Evolutionary conservation across 2,329 filamentous ascomycete genomes (phyloP).

Genomic region (Sarocladium oryzae): DNA sequence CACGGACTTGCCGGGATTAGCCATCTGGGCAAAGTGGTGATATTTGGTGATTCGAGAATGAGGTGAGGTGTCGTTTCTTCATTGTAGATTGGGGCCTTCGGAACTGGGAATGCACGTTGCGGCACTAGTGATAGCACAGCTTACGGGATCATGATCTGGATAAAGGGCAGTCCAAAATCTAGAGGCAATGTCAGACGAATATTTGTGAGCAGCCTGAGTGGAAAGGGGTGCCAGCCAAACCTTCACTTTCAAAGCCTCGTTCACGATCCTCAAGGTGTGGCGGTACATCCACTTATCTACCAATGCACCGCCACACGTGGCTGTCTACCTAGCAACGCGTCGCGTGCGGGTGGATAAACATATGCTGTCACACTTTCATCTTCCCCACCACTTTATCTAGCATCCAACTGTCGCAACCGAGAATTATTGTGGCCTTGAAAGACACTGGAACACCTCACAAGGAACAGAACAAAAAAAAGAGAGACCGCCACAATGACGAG

Average conservation of each 20-base stretch:
- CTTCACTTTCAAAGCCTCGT: neutral
- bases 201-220: too few relatives aligned
- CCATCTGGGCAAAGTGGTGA: conserved; percentile 28
- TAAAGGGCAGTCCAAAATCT: too few relatives aligned
- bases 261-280: conserved; percentile 13
- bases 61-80: conserved; percentile 23
- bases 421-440: too few relatives aligned
- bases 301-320: conserved; percentile 18
- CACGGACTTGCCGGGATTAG: conserved; percentile 25
- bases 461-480: too few relatives aligned
- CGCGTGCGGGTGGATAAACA: neutral
- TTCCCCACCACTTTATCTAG: neutral
- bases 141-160: too few relatives aligned
- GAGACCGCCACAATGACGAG: conserved; percentile 1
- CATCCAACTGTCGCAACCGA: neutral
- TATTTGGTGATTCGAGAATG: conserved; percentile 21
- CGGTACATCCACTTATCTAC: conserved; percentile 16
- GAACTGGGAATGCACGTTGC: too few relatives aligned
- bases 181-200: too few relatives aligned
- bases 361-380: neutral
- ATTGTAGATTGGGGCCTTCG: too few relatives aligned
- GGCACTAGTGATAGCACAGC: too few relatives aligned
- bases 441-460: neutral
- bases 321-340: conserved; percentile 24
- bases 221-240: conserved; percentile 10